These are phyloP conservation scores for Orbilia blumenaviensis DNA, from an alignment of 2,329 filamentous ascomycete genomes.

Conservation along the genomic window DNA sequence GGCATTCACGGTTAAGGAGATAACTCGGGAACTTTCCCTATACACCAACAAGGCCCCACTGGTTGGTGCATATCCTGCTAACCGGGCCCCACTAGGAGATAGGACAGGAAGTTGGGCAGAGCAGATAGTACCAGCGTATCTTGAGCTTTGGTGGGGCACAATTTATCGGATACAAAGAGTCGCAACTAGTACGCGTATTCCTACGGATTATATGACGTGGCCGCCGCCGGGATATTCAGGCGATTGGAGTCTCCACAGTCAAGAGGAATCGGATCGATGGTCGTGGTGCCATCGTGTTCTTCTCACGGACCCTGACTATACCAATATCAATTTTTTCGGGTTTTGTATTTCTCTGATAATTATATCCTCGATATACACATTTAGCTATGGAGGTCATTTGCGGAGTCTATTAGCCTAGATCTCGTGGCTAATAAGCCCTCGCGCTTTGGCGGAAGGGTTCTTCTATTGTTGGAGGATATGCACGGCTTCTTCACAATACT, in stretches of 20 bases:
- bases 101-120: not conserved
- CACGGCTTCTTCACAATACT: too few species aligned
- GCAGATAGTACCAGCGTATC: not conserved
- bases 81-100: not conserved
- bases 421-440: not conserved
- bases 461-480: not conserved
- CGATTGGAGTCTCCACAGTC: not conserved
- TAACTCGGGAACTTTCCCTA: not conserved
- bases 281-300: not conserved
- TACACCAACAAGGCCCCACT: not conserved
- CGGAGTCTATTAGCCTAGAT: not conserved
- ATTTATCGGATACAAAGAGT: not conserved
- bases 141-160: not conserved
- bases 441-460: not conserved
- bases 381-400: not conserved
- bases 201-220: not conserved
- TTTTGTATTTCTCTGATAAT: not conserved
- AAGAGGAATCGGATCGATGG: not conserved
- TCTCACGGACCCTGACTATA: not conserved
- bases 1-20: not conserved
- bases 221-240: not conserved
- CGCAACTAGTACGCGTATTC: not conserved
- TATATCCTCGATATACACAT: not conserved
- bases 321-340: conserved; percentile 2
- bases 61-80: not conserved